A percentile compares a stretch with the other conserved stretches of the same genome.
phyloP scores from a whole-genome alignment of 768 basidiomycete genomes.

The Pleurotus salmoneostramineus region DNA sequence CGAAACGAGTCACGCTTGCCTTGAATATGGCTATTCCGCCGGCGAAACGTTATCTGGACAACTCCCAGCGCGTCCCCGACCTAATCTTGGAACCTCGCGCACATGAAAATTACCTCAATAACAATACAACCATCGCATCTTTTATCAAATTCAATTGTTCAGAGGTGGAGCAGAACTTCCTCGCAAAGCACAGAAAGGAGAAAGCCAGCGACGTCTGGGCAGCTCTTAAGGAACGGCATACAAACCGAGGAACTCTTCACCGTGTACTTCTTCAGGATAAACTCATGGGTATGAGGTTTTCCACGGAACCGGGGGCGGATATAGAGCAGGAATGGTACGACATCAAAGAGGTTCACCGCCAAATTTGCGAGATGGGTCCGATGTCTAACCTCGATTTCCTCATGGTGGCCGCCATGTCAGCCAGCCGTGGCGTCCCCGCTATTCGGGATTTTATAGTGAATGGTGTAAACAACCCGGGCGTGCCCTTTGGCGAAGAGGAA shows the following conservation, averaged over 20 bases:
- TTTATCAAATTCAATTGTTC: neutral
- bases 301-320: no score
- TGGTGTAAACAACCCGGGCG: no score
- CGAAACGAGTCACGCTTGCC: no score
- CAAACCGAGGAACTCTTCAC: neutral
- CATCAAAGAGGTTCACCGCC: neutral
- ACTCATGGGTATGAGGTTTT: neutral
- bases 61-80: conserved; percentile 2
- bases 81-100: neutral
- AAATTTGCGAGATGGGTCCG: neutral
- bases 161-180: neutral
- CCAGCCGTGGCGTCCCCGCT: no score
- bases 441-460: no score
- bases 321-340: neutral
- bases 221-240: neutral
- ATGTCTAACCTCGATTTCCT: no score
- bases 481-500: no score
- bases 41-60: no score
- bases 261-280: neutral
- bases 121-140: neutral
- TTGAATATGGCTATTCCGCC: no score
- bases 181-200: no score
- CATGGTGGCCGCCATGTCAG: no score
- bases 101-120: neutral
- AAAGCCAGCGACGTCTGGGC: neutral